Conservation (phyloP, 2,329 filamentous ascomycete species). For the Cercospora beticola region DNA sequence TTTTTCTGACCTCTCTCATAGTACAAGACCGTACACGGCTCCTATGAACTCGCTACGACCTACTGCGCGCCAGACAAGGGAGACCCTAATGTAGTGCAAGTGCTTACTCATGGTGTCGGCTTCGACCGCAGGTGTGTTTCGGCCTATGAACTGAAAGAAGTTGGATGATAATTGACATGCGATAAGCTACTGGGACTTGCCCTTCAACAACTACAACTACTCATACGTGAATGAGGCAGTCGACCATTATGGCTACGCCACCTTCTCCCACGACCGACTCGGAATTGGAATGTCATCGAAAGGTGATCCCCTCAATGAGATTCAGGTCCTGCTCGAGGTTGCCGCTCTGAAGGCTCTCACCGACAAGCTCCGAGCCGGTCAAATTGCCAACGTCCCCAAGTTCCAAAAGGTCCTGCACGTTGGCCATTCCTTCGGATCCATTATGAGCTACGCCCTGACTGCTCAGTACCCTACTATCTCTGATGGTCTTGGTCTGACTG, state of each 20-base stretch:
- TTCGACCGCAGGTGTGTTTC: conserved; percentile 49
- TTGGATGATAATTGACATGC: conserved; percentile 43
- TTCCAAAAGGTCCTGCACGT: conserved; percentile 56
- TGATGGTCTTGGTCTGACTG: conserved; percentile 61
- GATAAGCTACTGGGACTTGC: conserved; percentile 62
- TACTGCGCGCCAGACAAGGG: conserved; percentile 59
- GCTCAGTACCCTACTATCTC: conserved; percentile 54
- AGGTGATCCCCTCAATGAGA: conserved; percentile 59
- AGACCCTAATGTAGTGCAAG: conserved; percentile 44
- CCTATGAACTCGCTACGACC: conserved; percentile 59
- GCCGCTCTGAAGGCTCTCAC: conserved; percentile 58
- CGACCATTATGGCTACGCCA: conserved; percentile 56
- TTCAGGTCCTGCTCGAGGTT: conserved; percentile 60
- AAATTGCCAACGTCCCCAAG: conserved; percentile 41
- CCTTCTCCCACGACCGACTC: conserved; percentile 62
- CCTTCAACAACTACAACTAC: conserved; percentile 59
- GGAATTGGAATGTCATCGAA: conserved; percentile 60
- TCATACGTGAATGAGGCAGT: conserved; percentile 60
- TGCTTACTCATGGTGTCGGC: conserved; percentile 56
- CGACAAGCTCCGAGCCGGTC: conserved; percentile 47
- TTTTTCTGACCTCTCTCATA: conserved; percentile 21
- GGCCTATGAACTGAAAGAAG: conserved; percentile 33
- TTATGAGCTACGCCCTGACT: conserved; percentile 58
- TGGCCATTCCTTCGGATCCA: conserved; percentile 64
- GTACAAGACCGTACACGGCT: conserved; percentile 53